Base-by-base conservation (phyloP, 129 eudicot species). In the Heracleum sosnowskyi region DNA sequence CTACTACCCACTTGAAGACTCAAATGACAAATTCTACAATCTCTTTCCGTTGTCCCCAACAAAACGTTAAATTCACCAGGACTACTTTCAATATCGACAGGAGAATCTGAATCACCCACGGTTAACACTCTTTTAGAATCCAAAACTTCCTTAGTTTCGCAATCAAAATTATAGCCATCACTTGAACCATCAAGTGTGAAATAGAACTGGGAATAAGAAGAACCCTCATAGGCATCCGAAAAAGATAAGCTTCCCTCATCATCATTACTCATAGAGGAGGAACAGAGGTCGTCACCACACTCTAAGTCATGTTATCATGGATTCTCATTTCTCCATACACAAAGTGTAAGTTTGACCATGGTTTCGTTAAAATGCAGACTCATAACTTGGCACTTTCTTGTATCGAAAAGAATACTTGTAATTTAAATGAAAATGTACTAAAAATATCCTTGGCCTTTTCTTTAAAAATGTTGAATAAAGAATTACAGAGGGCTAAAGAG, bases 11-110 rank as follows among this genome's bases (percentile, higher is more conserved):
- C 4, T 29, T 33, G 40, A 46, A 75, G 63, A 28, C 46, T 51
- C 70, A 41, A 7, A 39, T 73, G 76, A 41, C 76, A 73, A 20
- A 73, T 73, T n/a, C 76, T 73, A 26, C 76, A 73, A 73, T 39
- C 76, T 72, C 53, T 40, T 41, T 39, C 49, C 18, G 1, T 29
- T 40, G 7, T 39, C 20, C 22, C 76, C 20, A 40, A 71, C 16
- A 24, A n/a, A 24, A 40, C 4, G 18, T 71, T 24, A 24, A 71
- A 24, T 20, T 39, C 49, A 71, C 4, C 31, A 9, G 24, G 31
- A 55, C 12, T 31, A 24, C 64, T 71, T 20, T 24, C 33, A 39
- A 71, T 20, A 71, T 71, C 34, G 4, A 71, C 75, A 39, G 75
- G 40, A 9, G 51, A 71, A 39, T 71, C 53, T 24, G 53, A 40